phyloP scores from a whole-genome alignment of 176 grass and related monocot genomes.

The Cenchrus americanus region DNA sequence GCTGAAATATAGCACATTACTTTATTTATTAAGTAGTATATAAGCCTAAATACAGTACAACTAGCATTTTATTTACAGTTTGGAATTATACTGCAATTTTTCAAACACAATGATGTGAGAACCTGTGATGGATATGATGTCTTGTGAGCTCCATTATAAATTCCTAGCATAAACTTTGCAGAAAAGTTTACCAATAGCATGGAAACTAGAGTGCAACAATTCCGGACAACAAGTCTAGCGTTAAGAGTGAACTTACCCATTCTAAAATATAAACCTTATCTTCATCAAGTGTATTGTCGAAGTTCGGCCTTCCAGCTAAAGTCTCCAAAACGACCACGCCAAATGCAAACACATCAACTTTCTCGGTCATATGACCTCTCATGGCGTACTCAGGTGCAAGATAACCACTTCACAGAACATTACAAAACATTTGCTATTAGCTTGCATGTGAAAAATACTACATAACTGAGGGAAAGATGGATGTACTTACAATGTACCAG shows the following conservation, averaged over 20 bases:
- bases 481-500: slow-evolving; percentile 83
- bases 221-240: background rate
- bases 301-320: slow-evolving; percentile 76
- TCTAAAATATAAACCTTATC: slow-evolving; percentile 78
- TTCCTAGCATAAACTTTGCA: background rate
- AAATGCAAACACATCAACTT: slow-evolving; percentile 83
- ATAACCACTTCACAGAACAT: slow-evolving; percentile 61
- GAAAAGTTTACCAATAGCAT: background rate
- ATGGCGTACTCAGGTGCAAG: slow-evolving; percentile 92
- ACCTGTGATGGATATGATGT: background rate
- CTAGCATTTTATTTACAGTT: background rate
- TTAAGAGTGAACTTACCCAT: slow-evolving; percentile 63
- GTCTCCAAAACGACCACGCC: slow-evolving; percentile 69
- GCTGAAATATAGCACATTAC: background rate
- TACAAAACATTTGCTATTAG: background rate
- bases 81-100: background rate
- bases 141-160: background rate
- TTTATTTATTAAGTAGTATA: background rate
- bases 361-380: slow-evolving; percentile 94
- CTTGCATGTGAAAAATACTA: background rate
- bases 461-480: background rate
- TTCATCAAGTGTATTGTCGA: slow-evolving; percentile 39
- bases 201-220: background rate
- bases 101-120: background rate
- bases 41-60: background rate